Conservation (phyloP, 805 yeast species). For the Monosporozyma yasuniensis region DNA sequence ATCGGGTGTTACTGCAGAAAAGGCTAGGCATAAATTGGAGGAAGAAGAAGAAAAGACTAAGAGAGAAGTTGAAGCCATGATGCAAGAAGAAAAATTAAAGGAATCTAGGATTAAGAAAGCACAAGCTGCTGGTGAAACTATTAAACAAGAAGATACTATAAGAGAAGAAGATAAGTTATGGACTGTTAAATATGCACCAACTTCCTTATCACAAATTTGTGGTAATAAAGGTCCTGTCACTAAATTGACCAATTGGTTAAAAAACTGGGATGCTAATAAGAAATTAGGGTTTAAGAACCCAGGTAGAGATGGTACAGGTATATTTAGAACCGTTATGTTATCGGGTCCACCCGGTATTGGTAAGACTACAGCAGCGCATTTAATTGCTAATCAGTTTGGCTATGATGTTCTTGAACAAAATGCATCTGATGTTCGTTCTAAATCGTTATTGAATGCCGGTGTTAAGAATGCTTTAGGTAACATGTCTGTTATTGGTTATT, state of each 20-base stretch:
- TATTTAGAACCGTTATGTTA: conserved; percentile 73
- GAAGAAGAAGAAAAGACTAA: conserved; percentile 53
- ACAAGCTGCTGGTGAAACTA: conserved; percentile 18
- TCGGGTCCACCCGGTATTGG: conserved; percentile 88
- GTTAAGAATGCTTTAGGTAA: conserved; percentile 68
- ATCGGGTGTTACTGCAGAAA: conserved; percentile 64
- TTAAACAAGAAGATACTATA: conserved; percentile 13
- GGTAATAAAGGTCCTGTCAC: conserved; percentile 77
- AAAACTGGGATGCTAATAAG: conserved; percentile 58
- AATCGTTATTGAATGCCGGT: conserved; percentile 58
- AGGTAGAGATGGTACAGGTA: conserved; percentile 56
- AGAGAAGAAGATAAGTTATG: conserved; percentile 57
- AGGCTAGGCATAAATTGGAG: conserved; percentile 59
- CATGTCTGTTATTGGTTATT: conserved; percentile 74
- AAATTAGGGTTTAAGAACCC: conserved; percentile 47
- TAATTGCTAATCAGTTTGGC: conserved; percentile 60
- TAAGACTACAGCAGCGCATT: conserved; percentile 73
- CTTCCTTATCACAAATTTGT: conserved; percentile 63
- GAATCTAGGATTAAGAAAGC: conserved; percentile 21
- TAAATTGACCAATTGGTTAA: conserved; percentile 64
- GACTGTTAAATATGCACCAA: conserved; percentile 93
- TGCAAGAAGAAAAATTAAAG: conserved; percentile 37
- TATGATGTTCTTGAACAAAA: conserved; percentile 69
- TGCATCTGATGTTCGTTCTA: conserved; percentile 86
- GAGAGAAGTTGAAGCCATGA: conserved; percentile 43